Evolutionary conservation across 1,284 basidiomycete species (phyloP), one percentile per base, ranked within the genome.

Genomic region (Abortiporus biennis): DNA sequence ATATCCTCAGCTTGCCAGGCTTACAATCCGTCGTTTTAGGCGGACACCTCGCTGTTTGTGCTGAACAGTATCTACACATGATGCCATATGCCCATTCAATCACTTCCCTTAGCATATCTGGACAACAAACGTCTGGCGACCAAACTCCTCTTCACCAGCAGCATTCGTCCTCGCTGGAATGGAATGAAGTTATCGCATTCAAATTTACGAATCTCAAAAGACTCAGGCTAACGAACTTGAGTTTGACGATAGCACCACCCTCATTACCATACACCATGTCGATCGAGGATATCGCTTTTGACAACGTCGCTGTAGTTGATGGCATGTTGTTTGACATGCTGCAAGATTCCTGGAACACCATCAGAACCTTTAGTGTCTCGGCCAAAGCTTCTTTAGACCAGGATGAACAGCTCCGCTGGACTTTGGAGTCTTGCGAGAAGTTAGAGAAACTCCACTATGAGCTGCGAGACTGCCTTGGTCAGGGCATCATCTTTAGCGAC

Each of bases 101-200:
- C n/a, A 58, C 55, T 33, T 57, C 66, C 23, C 54, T 79, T 6
- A 65, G 66, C 37, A 64, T 78, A 45, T 68, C 74, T 51, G 74
- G 74, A 30, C 40, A 12, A 29, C 33, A 24, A 31, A 44, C 41
- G 39, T 36, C 19, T 27, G 44, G n/a, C 49, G 40, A 23, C 19
- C 21, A 16, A 16, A 29, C n/a, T 12, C 15, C 16, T 13, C 40
- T 36, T 13, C n/a, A n/a, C n/a, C n/a, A n/a, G n/a, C 40, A 30
- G 19, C 40, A 42, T 8, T 33, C 29, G 16, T 39, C 55, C 6
- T 56, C 59, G 1, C 42, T 64, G 31, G 51, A 57, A 24, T 64
- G 61, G 62, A 57, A 63, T 47, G 54, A 58, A 31, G 42, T 49
- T n/a, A 47, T 60, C 35, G 54, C 61, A 3, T 56, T 47, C 46